phyloP scores from a whole-genome alignment of 768 basidiomycete species.

The Trametes coccinea region DNA sequence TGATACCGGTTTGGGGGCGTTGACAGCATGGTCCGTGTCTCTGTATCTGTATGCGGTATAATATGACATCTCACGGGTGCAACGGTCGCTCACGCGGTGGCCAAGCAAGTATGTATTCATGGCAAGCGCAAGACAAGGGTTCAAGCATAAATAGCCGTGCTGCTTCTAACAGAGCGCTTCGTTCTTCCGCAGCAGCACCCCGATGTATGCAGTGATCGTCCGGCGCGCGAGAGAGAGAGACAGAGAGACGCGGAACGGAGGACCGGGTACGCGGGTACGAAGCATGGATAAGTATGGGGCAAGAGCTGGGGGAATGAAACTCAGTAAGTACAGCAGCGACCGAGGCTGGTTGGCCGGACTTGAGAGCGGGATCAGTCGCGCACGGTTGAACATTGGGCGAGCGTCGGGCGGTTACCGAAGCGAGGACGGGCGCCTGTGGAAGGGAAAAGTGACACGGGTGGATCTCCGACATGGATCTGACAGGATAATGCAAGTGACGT shows the following conservation, averaged over 20 bases:
- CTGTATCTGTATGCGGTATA: no score
- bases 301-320: no score
- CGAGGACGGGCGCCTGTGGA: neutral
- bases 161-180: neutral
- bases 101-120: no score
- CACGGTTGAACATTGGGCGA: neutral
- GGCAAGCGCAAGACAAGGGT: conserved; percentile 9
- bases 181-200: conserved; percentile 11
- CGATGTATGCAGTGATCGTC: neutral
- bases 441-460: conserved; percentile 7
- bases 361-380: no score
- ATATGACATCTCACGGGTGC: no score
- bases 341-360: no score
- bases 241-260: no score
- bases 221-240: no score
- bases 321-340: no score
- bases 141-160: conserved; percentile 17
- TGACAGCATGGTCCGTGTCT: neutral
- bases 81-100: no score
- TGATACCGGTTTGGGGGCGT: conserved; percentile 11
- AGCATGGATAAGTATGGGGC: no score
- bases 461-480: conserved; percentile 19
- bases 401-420: neutral
- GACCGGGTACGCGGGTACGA: no score
- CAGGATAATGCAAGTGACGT: conserved; percentile 18